A percentile compares a stretch with the other conserved stretches of the same genome.
Conservation (phyloP, 371 early-diverging fungal species). For the Batrachochytrium dendrobatidis region DNA sequence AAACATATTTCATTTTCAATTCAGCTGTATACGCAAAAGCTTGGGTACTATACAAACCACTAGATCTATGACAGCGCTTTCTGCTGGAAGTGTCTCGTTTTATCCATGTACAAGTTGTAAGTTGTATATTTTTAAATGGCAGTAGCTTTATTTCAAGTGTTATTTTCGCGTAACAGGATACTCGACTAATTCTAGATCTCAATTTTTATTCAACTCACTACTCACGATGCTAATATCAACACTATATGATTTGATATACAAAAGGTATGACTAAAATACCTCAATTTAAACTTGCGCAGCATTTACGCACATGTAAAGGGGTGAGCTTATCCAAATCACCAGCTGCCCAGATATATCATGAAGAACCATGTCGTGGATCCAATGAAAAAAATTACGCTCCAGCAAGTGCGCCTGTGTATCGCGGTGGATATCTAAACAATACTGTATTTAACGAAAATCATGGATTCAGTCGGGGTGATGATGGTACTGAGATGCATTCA, state of each 20-base stretch:
- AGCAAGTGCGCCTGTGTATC: no score
- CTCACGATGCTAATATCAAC: not conserved
- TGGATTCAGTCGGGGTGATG: no score
- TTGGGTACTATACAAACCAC: not conserved
- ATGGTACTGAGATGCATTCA: no score
- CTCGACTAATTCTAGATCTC: no score
- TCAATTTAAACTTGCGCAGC: not conserved
- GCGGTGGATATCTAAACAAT: no score
- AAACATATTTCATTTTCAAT: no score
- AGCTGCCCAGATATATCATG: no score
- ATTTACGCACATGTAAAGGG: slow-evolving; percentile 4
- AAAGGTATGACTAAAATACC: slow-evolving; percentile 3
- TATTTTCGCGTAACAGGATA: not conserved
- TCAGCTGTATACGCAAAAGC: slow-evolving; percentile 3
- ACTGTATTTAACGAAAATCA: no score
- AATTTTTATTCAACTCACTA: not conserved
- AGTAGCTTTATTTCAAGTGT: not conserved
- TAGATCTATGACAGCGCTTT: slow-evolving; percentile 1
- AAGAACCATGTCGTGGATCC: no score
- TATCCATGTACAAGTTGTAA: slow-evolving; percentile 3
- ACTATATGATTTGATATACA: not conserved
- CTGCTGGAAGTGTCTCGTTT: not conserved
- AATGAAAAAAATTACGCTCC: no score
- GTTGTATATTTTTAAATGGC: not conserved
- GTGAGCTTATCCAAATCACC: not conserved